phyloP scores from a whole-genome alignment of 257 asterid genomes.

The Agastache rugosa region DNA sequence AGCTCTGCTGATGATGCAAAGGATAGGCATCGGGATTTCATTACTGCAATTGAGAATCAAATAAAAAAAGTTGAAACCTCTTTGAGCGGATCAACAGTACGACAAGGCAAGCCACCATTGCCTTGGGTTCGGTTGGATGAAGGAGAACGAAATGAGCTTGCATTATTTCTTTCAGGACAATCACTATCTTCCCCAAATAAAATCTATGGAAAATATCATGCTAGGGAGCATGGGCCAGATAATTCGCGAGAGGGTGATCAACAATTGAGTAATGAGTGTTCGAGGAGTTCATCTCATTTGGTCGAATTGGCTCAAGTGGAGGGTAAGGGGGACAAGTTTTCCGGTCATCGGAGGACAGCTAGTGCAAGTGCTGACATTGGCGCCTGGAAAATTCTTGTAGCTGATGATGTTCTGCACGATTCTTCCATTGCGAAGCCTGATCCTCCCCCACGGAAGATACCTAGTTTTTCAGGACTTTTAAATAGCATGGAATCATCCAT shows the following conservation, averaged over 20 bases:
- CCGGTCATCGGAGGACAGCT: constrained; percentile 91
- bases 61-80: constrained; percentile 66
- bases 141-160: constrained; percentile 84
- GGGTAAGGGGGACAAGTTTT: constrained; percentile 53
- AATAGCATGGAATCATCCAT: constrained; percentile 75
- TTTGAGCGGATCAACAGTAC: constrained; percentile 54
- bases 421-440: constrained; percentile 49
- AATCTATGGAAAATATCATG: constrained; percentile 37
- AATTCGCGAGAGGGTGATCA: constrained; percentile 43
- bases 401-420: constrained; percentile 48
- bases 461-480: constrained; percentile 76
- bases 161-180: constrained; percentile 73
- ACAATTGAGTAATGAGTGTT: constrained; percentile 41
- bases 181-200: constrained; percentile 42
- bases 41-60: constrained; percentile 68
- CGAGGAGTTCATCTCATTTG: constrained; percentile 58
- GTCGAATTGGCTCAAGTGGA: constrained; percentile 56
- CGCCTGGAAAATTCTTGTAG: constrained; percentile 70
- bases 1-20: constrained; percentile 65
- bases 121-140: constrained; percentile 91
- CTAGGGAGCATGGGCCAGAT: constrained; percentile 36
- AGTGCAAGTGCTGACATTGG: constrained; percentile 94
- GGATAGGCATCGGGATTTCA: constrained; percentile 76
- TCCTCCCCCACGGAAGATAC: constrained; percentile 71
- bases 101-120: constrained; percentile 78